These are phyloP conservation scores for Trypanosoma melophagium DNA, from an alignment of 208 protist species.

Conservation along the genomic window DNA sequence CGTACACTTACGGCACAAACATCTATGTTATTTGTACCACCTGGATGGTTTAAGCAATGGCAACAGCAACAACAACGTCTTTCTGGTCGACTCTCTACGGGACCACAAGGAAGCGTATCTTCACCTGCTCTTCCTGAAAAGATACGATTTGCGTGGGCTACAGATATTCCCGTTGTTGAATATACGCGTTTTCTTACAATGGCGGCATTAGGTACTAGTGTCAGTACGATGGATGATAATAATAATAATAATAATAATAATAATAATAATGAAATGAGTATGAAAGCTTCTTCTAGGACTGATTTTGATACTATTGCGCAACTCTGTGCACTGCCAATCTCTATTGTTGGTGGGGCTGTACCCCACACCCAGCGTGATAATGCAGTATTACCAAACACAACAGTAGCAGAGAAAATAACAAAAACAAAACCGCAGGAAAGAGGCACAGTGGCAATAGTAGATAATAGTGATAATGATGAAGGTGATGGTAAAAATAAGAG, in stretches of 20 bases:
- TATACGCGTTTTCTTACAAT: constrained; percentile 52
- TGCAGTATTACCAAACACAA: not conserved
- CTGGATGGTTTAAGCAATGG: constrained; percentile 38
- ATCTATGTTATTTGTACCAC: constrained; percentile 56
- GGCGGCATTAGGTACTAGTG: constrained; percentile 25
- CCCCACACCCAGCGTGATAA: constrained; percentile 16
- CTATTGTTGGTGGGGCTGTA: constrained; percentile 19
- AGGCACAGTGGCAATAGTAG: not conserved
- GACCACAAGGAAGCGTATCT: not conserved
- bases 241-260: not conserved
- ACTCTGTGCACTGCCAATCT: constrained; percentile 28
- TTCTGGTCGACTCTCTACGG: constrained; percentile 15
- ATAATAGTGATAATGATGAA: constrained; percentile 5
- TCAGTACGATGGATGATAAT: not conserved
- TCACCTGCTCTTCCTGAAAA: constrained; percentile 39
- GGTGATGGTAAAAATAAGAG: not conserved
- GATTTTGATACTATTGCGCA: constrained; percentile 48
- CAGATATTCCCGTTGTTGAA: constrained; percentile 66
- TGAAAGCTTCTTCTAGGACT: not conserved
- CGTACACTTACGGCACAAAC: constrained; percentile 35
- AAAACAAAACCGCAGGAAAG: not conserved
- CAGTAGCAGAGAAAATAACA: not conserved
- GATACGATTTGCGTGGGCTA: constrained; percentile 60
- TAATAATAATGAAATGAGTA: not conserved
- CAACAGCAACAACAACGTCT: constrained; percentile 18